Evolutionary conservation across 2,329 filamentous ascomycete species (phyloP).

Genomic region (Curvularia hawaiiensis): DNA sequence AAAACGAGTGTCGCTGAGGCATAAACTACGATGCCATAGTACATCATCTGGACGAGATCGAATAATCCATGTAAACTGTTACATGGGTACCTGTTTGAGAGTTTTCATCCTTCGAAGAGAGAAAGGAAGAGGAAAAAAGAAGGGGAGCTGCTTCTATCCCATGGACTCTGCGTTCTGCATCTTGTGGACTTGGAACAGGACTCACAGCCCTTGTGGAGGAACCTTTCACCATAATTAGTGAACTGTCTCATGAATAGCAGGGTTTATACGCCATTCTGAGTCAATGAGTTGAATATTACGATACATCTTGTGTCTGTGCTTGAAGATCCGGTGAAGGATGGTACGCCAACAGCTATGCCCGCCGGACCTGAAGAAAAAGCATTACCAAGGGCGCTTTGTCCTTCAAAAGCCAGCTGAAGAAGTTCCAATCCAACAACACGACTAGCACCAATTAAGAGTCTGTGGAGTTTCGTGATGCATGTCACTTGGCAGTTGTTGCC

Average conservation of each 20-base stretch:
- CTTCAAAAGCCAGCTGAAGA: neutral
- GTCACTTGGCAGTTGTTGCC: neutral
- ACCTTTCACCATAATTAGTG: neutral
- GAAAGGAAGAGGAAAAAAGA: neutral
- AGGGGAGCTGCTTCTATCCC: neutral
- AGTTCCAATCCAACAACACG: neutral
- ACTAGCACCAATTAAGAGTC: neutral
- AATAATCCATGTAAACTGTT: neutral
- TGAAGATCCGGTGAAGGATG: neutral
- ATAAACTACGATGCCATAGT: neutral
- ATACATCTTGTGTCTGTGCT: neutral
- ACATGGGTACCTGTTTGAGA: neutral
- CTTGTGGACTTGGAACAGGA: no score
- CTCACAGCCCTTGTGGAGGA: neutral
- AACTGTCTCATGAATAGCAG: neutral
- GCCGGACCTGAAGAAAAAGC: neutral
- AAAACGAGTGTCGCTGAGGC: neutral
- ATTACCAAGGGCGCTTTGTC: neutral
- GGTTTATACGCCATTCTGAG: neutral
- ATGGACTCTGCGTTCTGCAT: neutral
- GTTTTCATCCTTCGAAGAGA: neutral
- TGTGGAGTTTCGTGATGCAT: neutral
- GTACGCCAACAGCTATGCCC: neutral
- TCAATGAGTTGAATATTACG: neutral
- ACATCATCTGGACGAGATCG: neutral